These are phyloP conservation scores for Aspergillus flavus DNA, from an alignment of 2,329 filamentous ascomycete genomes.

Conservation along the genomic window DNA sequence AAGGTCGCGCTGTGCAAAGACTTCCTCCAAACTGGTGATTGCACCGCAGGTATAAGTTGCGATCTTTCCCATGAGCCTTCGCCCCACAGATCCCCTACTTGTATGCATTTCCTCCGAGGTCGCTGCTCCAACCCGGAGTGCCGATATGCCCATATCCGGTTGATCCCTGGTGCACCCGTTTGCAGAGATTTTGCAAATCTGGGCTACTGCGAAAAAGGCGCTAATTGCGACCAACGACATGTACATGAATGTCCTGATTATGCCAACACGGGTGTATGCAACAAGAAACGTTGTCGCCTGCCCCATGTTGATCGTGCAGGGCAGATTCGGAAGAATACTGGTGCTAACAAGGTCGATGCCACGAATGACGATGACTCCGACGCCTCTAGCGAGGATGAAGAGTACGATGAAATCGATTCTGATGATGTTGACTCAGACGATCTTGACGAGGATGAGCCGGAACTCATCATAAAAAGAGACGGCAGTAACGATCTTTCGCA, in stretches of 20 bases:
- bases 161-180: conserved; percentile 75
- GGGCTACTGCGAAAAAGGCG: conserved; percentile 86
- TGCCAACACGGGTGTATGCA: conserved; percentile 85
- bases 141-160: conserved; percentile 81
- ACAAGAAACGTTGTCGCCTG: conserved; percentile 77
- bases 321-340: conserved; percentile 64
- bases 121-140: conserved; percentile 87
- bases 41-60: conserved; percentile 75
- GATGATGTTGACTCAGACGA: conserved; percentile 74
- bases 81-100: conserved; percentile 81
- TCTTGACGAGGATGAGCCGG: conserved; percentile 47
- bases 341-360: conserved; percentile 45
- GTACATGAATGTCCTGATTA: conserved; percentile 94
- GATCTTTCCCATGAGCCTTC: conserved; percentile 87
- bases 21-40: conserved; percentile 77
- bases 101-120: conserved; percentile 86
- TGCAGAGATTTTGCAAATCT: conserved; percentile 82
- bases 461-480: conserved; percentile 39
- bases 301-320: conserved; percentile 87
- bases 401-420: conserved; percentile 64
- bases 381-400: conserved; percentile 76
- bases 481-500: conserved; percentile 52
- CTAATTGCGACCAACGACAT: conserved; percentile 77
- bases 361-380: conserved; percentile 63
- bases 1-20: conserved; percentile 92